Evolutionary conservation across 1,284 basidiomycete genomes (phyloP).

Genomic region (Testicularia cyperi): DNA sequence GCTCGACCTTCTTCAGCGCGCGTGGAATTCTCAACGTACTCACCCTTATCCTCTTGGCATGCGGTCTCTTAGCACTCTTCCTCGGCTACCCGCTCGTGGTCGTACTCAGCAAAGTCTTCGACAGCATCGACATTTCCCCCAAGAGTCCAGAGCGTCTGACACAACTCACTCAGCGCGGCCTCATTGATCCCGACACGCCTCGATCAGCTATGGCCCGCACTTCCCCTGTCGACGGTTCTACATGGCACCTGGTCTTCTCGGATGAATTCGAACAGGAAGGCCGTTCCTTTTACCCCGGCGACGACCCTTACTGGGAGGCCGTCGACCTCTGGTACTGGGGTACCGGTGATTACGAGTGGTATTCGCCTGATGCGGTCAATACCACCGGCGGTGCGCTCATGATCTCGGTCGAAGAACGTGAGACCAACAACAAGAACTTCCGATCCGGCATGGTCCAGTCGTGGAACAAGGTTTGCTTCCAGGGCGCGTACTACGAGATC

Average conservation of each 20-base stretch:
- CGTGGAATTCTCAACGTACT: conserved; percentile 53
- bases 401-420: conserved; percentile 44
- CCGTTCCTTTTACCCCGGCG: conserved; percentile 63
- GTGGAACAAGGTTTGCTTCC: conserved; percentile 61
- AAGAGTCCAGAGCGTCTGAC: conserved; percentile 17
- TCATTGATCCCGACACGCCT: conserved; percentile 51
- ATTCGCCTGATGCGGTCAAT: conserved; percentile 57
- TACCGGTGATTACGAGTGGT: conserved; percentile 60
- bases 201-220: conserved; percentile 23
- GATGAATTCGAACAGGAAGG: conserved; percentile 80
- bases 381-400: conserved; percentile 46
- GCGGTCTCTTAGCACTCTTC: conserved; percentile 52
- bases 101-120: conserved; percentile 34
- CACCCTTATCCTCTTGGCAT: conserved; percentile 46
- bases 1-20: conserved; percentile 14
- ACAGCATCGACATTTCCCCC: conserved; percentile 20
- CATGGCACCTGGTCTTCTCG: conserved; percentile 66
- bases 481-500: conserved; percentile 58
- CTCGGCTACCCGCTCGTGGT: conserved; percentile 56
- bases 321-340: conserved; percentile 58
- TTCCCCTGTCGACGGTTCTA: conserved; percentile 16
- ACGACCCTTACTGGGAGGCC: conserved; percentile 59
- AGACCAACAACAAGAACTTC: conserved; percentile 55
- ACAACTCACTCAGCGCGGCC: conserved; percentile 14
- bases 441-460: conserved; percentile 58